Evolutionary conservation across 345 rosid species (phyloP), one percentile per base, ranked within the genome.

Genomic region (Lumnitzera racemosa): DNA sequence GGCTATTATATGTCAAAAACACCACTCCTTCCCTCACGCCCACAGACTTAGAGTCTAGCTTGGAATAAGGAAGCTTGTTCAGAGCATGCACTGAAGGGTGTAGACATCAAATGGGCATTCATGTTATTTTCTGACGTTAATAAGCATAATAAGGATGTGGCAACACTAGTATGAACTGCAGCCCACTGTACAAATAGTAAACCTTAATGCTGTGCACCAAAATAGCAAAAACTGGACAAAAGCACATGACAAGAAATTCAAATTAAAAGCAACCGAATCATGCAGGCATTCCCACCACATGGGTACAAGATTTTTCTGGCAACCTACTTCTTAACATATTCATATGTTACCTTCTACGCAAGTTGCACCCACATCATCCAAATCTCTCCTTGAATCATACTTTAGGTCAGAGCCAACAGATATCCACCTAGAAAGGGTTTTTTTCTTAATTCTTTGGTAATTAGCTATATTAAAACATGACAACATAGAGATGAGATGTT

Each of bases 391-490:
- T 49, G 99, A 84, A 68, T 92, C 99, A 52, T 74, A 89, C 72
- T 92, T 92, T 59, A 92, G 76, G 89, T 92, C 99, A 62, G 97
- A 92, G 77, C 97, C 99, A 78, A 89, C 74, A 62, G 99, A 92
- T 76, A 92, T 89, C 99, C 99, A 92, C 84, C 98, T 92, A 73
- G 61, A 77, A 11, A 53, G 59, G 29, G 15, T 31, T 20, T 11
- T 50, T 36, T 36, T 36, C 43, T 36, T 36, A 36, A 36, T 36
- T 36, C 11, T 5, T 9, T 7, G 43, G 43, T 36, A 7, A 36
- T 36, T 36, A 36, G 47, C 23, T 49, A 24, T 5, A 23, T 15
- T 14, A 17, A 24, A 57, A 49, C 36, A 24, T 48, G 23, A 12
- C 53, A 8, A 49, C 61, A 36, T 11, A 53, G 31, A 36, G 23